These are phyloP conservation scores for Pseudovirgaria hyperparasitica DNA, from an alignment of 2,329 filamentous ascomycete genomes.

Conservation along the genomic window DNA sequence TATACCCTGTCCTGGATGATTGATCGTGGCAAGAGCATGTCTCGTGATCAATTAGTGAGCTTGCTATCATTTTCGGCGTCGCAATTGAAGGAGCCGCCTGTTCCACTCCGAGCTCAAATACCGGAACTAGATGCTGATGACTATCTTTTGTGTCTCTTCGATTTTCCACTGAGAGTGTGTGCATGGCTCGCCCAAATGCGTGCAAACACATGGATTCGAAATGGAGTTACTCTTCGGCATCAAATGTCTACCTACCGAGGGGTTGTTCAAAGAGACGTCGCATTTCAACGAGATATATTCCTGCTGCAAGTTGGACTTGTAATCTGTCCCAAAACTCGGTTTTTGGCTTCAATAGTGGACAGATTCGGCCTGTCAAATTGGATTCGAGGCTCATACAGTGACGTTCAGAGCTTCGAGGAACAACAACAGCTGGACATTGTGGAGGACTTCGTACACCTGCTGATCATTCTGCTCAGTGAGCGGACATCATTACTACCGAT, in stretches of 20 bases:
- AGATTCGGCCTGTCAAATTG: constrained; percentile 80
- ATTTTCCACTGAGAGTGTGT: constrained; percentile 85
- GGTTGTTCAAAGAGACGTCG: constrained; percentile 78
- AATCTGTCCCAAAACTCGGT: constrained; percentile 67
- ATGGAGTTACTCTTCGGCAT: constrained; percentile 88
- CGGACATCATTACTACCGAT: constrained; percentile 63
- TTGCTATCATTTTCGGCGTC: constrained; percentile 60
- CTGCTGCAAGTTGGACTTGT: constrained; percentile 84
- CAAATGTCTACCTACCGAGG: constrained; percentile 90
- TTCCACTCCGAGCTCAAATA: constrained; percentile 46
- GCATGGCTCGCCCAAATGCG: constrained; percentile 98
- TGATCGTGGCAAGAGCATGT: constrained; percentile 71
- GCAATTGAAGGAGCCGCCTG: constrained; percentile 52
- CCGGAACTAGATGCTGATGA: constrained; percentile 56
- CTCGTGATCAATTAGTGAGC: constrained; percentile 50
- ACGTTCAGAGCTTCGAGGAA: constrained; percentile 65
- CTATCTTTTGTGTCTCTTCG: constrained; percentile 75
- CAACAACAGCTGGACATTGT: constrained; percentile 80
- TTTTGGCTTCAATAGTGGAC: constrained; percentile 81
- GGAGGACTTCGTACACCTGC: constrained; percentile 88
- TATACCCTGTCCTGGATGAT: constrained; percentile 94
- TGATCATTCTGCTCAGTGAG: constrained; percentile 85
- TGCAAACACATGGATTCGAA: constrained; percentile 95
- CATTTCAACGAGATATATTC: constrained; percentile 90
- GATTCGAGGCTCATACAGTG: constrained; percentile 72